Percentiles rank a stretch among this genome's conserved stretches.
Evolutionary conservation across 805 yeast species (phyloP).

Genomic region (Metschnikowia arizonensis): DNA sequence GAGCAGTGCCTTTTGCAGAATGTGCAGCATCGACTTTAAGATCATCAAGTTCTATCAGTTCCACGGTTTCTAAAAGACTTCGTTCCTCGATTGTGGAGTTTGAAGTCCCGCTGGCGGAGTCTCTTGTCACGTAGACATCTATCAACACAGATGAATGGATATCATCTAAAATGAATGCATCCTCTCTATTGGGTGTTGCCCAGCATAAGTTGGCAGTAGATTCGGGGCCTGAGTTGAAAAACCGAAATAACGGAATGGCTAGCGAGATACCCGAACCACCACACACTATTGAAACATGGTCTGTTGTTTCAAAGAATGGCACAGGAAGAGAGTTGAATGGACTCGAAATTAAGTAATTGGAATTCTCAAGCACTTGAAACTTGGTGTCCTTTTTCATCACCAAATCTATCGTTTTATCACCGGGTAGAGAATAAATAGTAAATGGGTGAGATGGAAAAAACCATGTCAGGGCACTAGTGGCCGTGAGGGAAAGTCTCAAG

Average conservation of each 20-base stretch:
- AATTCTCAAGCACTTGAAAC: constrained; percentile 12
- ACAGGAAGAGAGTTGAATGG: constrained; percentile 44
- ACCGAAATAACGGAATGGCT: constrained; percentile 50
- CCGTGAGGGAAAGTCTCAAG: constrained; percentile 31
- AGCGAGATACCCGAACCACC: constrained; percentile 76
- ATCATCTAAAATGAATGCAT: constrained; percentile 44
- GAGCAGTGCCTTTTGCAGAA: constrained; percentile 14
- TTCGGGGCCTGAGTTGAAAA: constrained; percentile 24
- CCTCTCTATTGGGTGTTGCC: constrained; percentile 47
- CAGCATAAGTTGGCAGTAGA: constrained; percentile 44
- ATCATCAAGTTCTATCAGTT: constrained; percentile 14
- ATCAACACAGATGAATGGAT: constrained; percentile 14
- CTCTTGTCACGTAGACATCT: constrained; percentile 15
- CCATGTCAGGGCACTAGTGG: constrained; percentile 22
- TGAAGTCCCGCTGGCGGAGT: not conserved
- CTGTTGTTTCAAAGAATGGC: constrained; percentile 46
- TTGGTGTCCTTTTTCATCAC: constrained; percentile 41
- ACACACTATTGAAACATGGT: constrained; percentile 50
- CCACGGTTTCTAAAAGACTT: constrained; percentile 21
- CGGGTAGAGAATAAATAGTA: constrained; percentile 49
- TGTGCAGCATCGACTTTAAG: not conserved
- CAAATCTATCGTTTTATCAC: constrained; percentile 38
- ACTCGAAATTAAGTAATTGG: constrained; percentile 19
- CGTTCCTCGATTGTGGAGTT: constrained; percentile 13
- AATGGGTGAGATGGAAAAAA: constrained; percentile 64